Evolutionary conservation across 139 green algal species (phyloP), one percentile per base, ranked within the genome.

Genomic region (Closterium sp.): DNA sequence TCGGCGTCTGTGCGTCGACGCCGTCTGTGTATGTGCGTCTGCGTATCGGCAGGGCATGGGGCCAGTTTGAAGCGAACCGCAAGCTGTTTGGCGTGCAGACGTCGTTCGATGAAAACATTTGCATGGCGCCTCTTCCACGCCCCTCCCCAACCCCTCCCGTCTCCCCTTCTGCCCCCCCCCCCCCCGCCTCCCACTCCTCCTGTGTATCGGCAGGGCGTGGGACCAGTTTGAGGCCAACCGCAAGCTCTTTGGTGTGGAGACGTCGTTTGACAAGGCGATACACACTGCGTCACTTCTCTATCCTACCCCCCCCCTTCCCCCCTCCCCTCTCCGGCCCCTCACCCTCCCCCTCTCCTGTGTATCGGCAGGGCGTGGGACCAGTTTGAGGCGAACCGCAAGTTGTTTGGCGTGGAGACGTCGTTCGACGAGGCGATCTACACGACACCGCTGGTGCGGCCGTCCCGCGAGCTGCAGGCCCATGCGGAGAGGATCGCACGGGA

Each of bases 11-110:
- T n/a, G n/a, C n/a, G n/a, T n/a, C n/a, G n/a, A n/a, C n/a, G n/a
- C n/a, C n/a, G n/a, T n/a, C n/a, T 55, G 43, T 69, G 43, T 69
- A 16, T 28, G 43, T 69, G 9, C 43, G 43, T n/a, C n/a, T n/a
- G n/a, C n/a, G n/a, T n/a, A n/a, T n/a, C 36, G 4, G 36, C 36
- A 55, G 36, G 36, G 36, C 36, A 55, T 55, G 36, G 36, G 36
- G 6, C 94, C 97, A 99, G 93, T 98, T 99, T 95, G 96, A 96
- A 4, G 94, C 96, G 30, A 99, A 99, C 93, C 84, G 96, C 84
- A 35, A 93, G 33, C 96, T 96, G 91, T 99, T 98, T 92, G 97
- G 97, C 34, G 95, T 98, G 81, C 87, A 95, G 10, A 97, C 95
- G 31, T 96, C 94, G 35, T 98, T 96, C 87, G 92, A 96, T 31